Evolutionary conservation across 2,329 filamentous ascomycete genomes (phyloP).

Genomic region (Aschersonia sp.): DNA sequence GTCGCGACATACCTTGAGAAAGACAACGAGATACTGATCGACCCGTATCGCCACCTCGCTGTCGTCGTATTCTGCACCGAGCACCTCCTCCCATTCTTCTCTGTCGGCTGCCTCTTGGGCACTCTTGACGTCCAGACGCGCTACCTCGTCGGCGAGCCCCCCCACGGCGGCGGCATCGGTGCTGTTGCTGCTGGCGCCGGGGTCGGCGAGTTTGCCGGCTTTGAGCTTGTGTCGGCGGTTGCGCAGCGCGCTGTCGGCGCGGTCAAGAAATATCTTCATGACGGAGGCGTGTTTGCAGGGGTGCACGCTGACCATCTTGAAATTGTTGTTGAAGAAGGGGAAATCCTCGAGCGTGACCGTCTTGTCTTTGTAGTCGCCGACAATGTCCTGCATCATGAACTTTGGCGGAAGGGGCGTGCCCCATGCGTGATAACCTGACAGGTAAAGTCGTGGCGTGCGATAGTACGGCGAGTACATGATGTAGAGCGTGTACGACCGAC

Average conservation of each 20-base stretch:
- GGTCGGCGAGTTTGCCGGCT: constrained; percentile 29
- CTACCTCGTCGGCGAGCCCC: constrained; percentile 70
- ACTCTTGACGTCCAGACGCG: constrained; percentile 43
- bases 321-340: constrained; percentile 76
- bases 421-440: constrained; percentile 72
- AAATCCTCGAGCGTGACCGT: constrained; percentile 97
- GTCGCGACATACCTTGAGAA: constrained; percentile 50
- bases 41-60: constrained; percentile 66
- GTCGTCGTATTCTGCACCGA: constrained; percentile 48
- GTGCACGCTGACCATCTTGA: constrained; percentile 95
- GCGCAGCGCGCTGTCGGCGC: constrained; percentile 85
- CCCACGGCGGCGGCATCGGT: constrained; percentile 53
- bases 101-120: constrained; percentile 36
- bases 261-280: constrained; percentile 94
- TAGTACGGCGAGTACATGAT: constrained; percentile 98
- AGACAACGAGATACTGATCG: constrained; percentile 80
- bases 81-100: constrained; percentile 52
- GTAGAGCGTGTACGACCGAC: constrained; percentile 94
- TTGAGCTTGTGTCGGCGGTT: constrained; percentile 71
- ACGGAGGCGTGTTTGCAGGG: constrained; percentile 95
- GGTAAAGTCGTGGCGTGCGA: constrained; percentile 84
- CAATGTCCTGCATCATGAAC: constrained; percentile 92
- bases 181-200: neutral
- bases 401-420: constrained; percentile 71
- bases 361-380: constrained; percentile 95